These are phyloP conservation scores for Collybia sp. DNA, from an alignment of 768 basidiomycete species.

Conservation along the genomic window DNA sequence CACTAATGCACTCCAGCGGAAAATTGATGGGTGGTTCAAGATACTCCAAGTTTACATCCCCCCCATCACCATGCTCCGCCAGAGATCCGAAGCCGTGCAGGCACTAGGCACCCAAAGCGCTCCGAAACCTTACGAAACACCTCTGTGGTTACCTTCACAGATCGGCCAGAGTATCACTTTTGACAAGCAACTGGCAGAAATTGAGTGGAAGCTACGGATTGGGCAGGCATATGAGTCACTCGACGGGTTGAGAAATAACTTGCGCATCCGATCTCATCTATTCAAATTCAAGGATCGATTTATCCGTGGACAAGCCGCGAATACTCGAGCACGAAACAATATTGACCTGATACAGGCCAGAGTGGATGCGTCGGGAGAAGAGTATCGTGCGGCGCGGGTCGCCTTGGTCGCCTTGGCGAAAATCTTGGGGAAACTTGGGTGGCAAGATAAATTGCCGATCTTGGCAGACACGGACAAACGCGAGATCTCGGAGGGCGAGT, in stretches of 20 bases:
- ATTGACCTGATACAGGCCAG: slow-evolving; percentile 11
- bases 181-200: not conserved
- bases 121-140: slow-evolving; percentile 5
- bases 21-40: slow-evolving; percentile 12
- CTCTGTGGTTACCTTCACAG: slow-evolving; percentile 19
- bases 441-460: slow-evolving; percentile 10
- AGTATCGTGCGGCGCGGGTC: slow-evolving; percentile 12
- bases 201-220: slow-evolving; percentile 16
- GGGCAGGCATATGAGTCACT: slow-evolving; percentile 22
- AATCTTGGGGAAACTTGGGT: slow-evolving; percentile 4
- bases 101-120: not conserved
- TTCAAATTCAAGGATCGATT: slow-evolving; percentile 15
- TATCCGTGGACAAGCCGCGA: slow-evolving; percentile 15
- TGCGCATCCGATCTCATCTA: slow-evolving; percentile 16
- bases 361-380: slow-evolving; percentile 7
- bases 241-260: slow-evolving; percentile 10
- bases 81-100: not conserved
- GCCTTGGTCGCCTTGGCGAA: slow-evolving; percentile 8
- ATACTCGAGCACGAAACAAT: slow-evolving; percentile 14
- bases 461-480: slow-evolving; percentile 11
- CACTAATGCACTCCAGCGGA: slow-evolving; percentile 9
- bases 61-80: not conserved
- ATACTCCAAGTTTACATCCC: slow-evolving; percentile 11
- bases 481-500: too few relatives aligned
- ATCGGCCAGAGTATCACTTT: slow-evolving; percentile 1